A percentile compares a stretch with the other conserved stretches of the same genome.
Evolutionary conservation across 2,329 filamentous ascomycete species (phyloP).

Genomic region (Fusarium tjaetaba): DNA sequence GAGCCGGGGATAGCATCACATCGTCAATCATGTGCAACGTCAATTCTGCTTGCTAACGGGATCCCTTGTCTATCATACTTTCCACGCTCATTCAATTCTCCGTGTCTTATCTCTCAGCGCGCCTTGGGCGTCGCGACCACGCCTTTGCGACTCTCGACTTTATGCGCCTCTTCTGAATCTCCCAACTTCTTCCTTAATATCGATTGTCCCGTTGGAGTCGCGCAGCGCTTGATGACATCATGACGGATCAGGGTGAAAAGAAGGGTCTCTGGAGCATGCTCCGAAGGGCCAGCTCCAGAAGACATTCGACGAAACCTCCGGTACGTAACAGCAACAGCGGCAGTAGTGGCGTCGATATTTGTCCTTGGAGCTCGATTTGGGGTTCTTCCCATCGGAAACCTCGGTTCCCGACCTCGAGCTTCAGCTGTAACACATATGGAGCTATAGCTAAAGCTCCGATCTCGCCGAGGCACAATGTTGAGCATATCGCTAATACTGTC

Average conservation of each 20-base stretch:
- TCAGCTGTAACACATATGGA: constrained; percentile 11
- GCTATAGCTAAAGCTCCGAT: constrained; percentile 23
- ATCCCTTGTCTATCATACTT: constrained; percentile 9
- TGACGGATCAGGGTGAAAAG: constrained; percentile 50
- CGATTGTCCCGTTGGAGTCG: constrained; percentile 25
- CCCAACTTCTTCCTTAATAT: background rate
- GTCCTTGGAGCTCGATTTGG: background rate
- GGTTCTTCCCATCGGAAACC: background rate
- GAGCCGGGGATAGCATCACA: background rate
- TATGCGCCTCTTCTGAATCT: constrained; percentile 2
- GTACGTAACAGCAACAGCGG: constrained; percentile 24
- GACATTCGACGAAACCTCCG: constrained; percentile 33
- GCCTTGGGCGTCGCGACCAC: constrained; percentile 29
- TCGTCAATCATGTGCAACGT: constrained; percentile 32
- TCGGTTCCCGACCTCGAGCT: constrained; percentile 19
- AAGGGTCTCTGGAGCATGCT: constrained; percentile 62
- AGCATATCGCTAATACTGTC: constrained; percentile 14
- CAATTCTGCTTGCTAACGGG: constrained; percentile 24
- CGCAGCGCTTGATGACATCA: constrained; percentile 40
- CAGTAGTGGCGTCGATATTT: background rate
- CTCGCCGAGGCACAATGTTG: constrained; percentile 7
- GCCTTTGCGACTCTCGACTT: constrained; percentile 12
- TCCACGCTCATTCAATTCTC: constrained; percentile 1
- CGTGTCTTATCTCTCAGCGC: constrained; percentile 24
- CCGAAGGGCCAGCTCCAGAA: constrained; percentile 56